Base-by-base conservation (phyloP, 148 eudicot species). In the Vaccinium macrocarpon region DNA sequence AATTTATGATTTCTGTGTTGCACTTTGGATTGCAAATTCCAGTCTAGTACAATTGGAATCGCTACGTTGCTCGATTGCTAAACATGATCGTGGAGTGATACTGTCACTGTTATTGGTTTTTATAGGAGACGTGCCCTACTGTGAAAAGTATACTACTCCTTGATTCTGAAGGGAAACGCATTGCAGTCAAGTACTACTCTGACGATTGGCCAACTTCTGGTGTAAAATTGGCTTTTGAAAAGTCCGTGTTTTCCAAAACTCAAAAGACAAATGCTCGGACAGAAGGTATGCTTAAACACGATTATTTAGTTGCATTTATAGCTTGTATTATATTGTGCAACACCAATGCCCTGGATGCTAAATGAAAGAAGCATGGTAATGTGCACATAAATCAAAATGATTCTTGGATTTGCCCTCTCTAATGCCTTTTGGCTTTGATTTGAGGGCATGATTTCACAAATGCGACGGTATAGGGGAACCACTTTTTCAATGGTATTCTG, bases 181-280 rank as follows among this genome's bases (percentile, higher is more conserved):
- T 89, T 29, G 91, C 91, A n/a, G 88, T 68, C 35, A 89, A 88
- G 86, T 89, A 87, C 70, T 89, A 76, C 59, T 76, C 91, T 32
- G 91, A 89, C 66, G 90, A 89, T n/a, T 89, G 91, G 91, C 87
- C 87, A 1, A 89, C 91, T 66, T 84, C 86, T 62, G 80, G 81
- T 84, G 87, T 84, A 42, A 86, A 89, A 80, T 72, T 70, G 70
- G 87, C 90, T 75, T 89, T 88, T 86, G 91, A 89, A 82, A 89
- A 84, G 61, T 8, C 87, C 23, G 83, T 89, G 10, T 87, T 84
- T 76, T 49, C 87, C 23, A 89, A 88, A 76, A 88, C 90, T n/a
- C 90, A 87, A 29, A 87, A 82, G 85, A 81, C 91, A 78, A 88
- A 84, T 86, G 90, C 90, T 35, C 78, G 89, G 14, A 81, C 85